Base-by-base conservation (phyloP, 805 yeast genomes). In the Naumovozyma dairenensis region DNA sequence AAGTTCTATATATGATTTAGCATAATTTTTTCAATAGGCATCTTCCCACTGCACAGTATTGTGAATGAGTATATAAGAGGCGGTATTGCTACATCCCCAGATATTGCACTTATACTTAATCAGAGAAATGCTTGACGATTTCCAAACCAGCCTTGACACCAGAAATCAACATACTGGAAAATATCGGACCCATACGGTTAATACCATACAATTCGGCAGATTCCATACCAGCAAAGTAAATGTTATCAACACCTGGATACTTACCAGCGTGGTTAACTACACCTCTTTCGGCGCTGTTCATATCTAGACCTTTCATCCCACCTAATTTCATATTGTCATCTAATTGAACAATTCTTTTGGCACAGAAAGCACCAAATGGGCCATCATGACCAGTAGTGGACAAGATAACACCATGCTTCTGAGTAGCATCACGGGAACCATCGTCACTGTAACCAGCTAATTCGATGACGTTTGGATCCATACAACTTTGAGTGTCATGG, bases 341-440 rank as follows among this genome's bases (percentile, higher is more conserved):
- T 44, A 71, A 62, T 35, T 67, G 60, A 16, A 68, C 74, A 31
- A 73, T 65, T 59, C 87, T 71, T 66, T 80, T 80, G 42, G 80
- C 85, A 40, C 75, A 70, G 62, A 77, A 78, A 6, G 87, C 86
- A 39, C 87, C 87, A 60, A 79, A 77, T 33, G 85, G 86, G 49
- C 89, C 87, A 54, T 80, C 89, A 52, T 80, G 87, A 38, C 87
- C 89, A 21, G 84, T 73, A 42, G 85, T 74, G 12, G 85, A 77
- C 37, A 80, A 63, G 37, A 80, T 73, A 36, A 80, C 74, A 49
- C 60, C 60, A 36, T 53, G 57, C 38, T 50, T 55, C 36, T 47
- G 39, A 25, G 52, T 64, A 55, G 40, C 67, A 28, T 55, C 60
- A 27, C 57, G 46, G 12, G 53, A 33, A 30, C 60, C 60, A 32